These are phyloP conservation scores for Phytophthora idaei DNA, from an alignment of 352 stramenopile species.

Conservation along the genomic window DNA sequence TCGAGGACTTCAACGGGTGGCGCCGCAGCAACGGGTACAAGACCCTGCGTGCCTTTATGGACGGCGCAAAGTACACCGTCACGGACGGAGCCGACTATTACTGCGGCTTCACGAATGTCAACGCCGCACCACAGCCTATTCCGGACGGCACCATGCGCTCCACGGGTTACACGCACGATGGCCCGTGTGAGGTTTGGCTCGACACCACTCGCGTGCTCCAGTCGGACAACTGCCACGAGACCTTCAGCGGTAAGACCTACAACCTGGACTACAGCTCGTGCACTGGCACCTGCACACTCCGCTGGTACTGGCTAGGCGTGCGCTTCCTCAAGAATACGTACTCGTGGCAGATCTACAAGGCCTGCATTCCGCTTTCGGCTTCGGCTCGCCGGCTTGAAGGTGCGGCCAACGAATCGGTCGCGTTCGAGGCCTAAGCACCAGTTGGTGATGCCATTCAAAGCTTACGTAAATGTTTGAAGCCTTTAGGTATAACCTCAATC, in stretches of 20 bases:
- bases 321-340: slow-evolving; percentile 57
- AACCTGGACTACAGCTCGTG: slow-evolving; percentile 56
- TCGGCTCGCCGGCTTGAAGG: slow-evolving; percentile 30
- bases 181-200: slow-evolving; percentile 57
- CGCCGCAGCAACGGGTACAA: slow-evolving; percentile 50
- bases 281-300: slow-evolving; percentile 44
- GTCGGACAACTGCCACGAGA: slow-evolving; percentile 46
- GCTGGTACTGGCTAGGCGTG: slow-evolving; percentile 13
- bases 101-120: slow-evolving; percentile 41
- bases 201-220: slow-evolving; percentile 44
- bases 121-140: slow-evolving; percentile 37
- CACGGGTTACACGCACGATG: slow-evolving; percentile 56
- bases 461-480: slow-evolving; percentile 19
- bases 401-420: slow-evolving; percentile 32
- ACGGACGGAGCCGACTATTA: slow-evolving; percentile 38
- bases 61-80: slow-evolving; percentile 45
- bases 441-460: slow-evolving; percentile 3
- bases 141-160: slow-evolving; percentile 40
- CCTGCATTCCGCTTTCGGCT: slow-evolving; percentile 40
- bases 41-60: slow-evolving; percentile 54
- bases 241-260: slow-evolving; percentile 40
- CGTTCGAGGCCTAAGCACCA: slow-evolving; percentile 25
- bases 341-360: slow-evolving; percentile 63
- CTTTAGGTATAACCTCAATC: slow-evolving; percentile 1
- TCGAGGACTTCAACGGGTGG: slow-evolving; percentile 49